phyloP scores from a whole-genome alignment of 768 basidiomycete species.

The Gymnopilus junonius region DNA sequence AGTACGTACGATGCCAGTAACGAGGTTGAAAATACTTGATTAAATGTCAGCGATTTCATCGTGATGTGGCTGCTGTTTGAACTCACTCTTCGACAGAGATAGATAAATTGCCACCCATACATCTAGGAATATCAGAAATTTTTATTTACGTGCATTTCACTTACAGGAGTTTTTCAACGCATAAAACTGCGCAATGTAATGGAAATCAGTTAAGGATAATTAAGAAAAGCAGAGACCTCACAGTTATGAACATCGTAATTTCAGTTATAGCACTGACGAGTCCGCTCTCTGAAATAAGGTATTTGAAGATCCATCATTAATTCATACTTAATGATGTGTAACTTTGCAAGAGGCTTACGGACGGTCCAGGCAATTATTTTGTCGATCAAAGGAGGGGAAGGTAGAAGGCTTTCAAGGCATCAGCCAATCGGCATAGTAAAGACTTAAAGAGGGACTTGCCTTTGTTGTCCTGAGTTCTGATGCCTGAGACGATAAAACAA shows the following conservation, averaged over 20 bases:
- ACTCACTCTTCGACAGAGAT: not conserved
- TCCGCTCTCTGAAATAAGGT: not conserved
- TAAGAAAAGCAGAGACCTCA: not conserved
- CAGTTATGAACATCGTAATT: not conserved
- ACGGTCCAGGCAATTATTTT: conserved; percentile 13
- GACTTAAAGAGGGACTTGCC: not conserved
- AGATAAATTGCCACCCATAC: not conserved
- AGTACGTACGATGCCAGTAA: not conserved
- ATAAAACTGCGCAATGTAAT: not conserved
- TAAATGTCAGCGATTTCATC: not conserved
- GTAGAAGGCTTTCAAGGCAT: not conserved
- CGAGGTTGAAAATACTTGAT: not conserved
- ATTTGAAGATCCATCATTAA: not conserved
- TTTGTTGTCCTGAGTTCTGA: not conserved
- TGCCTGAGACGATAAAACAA: not conserved
- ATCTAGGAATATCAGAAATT: not conserved
- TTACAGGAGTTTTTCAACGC: not conserved
- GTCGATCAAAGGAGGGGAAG: conserved; percentile 1
- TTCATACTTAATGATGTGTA: too few relatives aligned
- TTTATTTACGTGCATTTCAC: not conserved
- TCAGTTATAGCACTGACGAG: not conserved
- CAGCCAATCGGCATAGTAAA: not conserved
- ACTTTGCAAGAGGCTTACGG: not conserved
- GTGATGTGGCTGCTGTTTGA: too few relatives aligned
- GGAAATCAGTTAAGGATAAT: not conserved